phyloP scores from a whole-genome alignment of 331 rosid species.

The Stylosanthes scabra region DNA sequence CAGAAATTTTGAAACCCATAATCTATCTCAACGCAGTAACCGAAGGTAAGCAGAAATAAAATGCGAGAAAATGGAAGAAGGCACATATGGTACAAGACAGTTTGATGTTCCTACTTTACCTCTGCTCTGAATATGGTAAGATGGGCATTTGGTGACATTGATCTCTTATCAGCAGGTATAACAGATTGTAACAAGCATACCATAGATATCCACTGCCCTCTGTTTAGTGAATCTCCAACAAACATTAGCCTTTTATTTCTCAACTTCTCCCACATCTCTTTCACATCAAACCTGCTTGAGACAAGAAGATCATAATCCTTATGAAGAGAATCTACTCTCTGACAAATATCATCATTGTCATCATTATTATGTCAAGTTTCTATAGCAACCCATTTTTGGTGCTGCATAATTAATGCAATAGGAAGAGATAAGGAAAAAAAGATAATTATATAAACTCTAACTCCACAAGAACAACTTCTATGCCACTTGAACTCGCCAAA shows the following conservation, averaged over 20 bases:
- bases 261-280: constrained; percentile 93
- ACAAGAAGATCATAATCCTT: constrained; percentile 35
- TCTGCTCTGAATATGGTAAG: constrained; percentile 91
- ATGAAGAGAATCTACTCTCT: constrained; percentile 5
- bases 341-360: neutral
- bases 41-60: neutral
- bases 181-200: constrained; percentile 91
- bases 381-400: constrained; percentile 2
- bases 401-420: neutral
- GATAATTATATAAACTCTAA: neutral
- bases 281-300: constrained; percentile 68
- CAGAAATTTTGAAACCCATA: too few relatives aligned
- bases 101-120: constrained; percentile 51
- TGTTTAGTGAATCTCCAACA: constrained; percentile 95
- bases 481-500: constrained; percentile 30
- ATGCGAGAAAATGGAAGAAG: neutral
- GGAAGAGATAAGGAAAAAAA: neutral
- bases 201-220: constrained; percentile 99
- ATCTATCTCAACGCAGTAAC: too few relatives aligned
- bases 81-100: neutral
- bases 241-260: constrained; percentile 93
- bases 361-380: neutral
- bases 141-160: constrained; percentile 89
- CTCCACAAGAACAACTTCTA: constrained; percentile 19
- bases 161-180: constrained; percentile 80